Evolutionary conservation across 306 rosid genomes (phyloP), one percentile per base, ranked within the genome.

Genomic region (Ochetophila trinervis): DNA sequence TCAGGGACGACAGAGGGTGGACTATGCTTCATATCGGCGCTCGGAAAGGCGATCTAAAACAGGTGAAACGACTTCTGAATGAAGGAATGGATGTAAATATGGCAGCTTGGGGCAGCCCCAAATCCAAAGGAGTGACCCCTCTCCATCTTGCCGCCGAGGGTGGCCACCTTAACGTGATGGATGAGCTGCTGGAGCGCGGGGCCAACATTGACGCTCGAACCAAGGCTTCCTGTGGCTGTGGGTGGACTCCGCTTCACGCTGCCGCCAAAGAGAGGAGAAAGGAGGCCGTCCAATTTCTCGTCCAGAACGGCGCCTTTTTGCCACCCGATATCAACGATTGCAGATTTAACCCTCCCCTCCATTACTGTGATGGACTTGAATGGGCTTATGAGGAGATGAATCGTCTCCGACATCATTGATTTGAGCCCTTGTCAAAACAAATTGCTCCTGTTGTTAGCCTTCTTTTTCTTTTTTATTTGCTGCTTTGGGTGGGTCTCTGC

Each of bases 101-200:
- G 27, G 50, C 60, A 51, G 88, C 97, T 23, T 87, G 94, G 88
- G 97, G 97, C 32, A 27, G 32, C 80, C 97, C 87, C 67, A 93
- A 93, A 83, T 86, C 87, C 2, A 77, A 90, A 80, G 98, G 97
- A 48, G 76, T 86, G 73, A 93, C 98, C 78, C 94, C 98, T 60
- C 94, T 93, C 60, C 98, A 90, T 81, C 97, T 93, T 54, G 98
- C 97, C 53, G 97, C 97, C 2, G 96, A 90, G 85, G 98, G 98
- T 61, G 97, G 97, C 40, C 98, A 93, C 76, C 79, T 93, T 20
- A 82, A 74, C 42, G 85, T 93, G 58, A 93, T 93, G 98, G 98
- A 93, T 73, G 97, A 77, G 79, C 75, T 93, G 68, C 97, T 93
- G 66, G 97, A 93, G 71, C 97, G 88, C 50, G 97, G 98, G 54